Conservation (phyloP, 1,284 basidiomycete species). For the Sutorius eximius region DNA sequence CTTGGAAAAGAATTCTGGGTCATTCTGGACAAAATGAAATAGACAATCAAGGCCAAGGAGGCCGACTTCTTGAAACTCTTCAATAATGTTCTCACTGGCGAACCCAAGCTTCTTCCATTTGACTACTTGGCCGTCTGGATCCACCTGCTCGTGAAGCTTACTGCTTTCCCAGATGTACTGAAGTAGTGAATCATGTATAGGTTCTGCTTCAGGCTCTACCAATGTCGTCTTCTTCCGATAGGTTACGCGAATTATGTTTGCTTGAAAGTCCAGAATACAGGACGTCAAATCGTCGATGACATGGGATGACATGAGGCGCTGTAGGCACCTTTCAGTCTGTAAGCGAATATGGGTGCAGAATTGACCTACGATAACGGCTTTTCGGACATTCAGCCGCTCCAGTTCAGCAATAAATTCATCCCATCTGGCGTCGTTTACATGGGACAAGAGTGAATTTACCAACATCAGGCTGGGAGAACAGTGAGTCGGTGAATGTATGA, state of each 20-base stretch:
- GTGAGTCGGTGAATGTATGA: conserved; percentile 13
- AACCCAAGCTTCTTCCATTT: conserved; percentile 86
- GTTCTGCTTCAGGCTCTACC: conserved; percentile 68
- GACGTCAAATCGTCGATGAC: conserved; percentile 84
- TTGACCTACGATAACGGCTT: conserved; percentile 75
- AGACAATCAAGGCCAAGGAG: conserved; percentile 85
- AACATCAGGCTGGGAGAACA: conserved; percentile 68
- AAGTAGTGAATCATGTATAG: conserved; percentile 62
- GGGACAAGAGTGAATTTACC: conserved; percentile 83
- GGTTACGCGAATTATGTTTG: conserved; percentile 80
- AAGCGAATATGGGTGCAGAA: neutral
- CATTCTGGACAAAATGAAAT: conserved; percentile 72
- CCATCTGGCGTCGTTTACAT: conserved; percentile 76
- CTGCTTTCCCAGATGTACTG: conserved; percentile 73
- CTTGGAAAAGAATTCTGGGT: conserved; percentile 82
- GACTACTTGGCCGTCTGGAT: conserved; percentile 46
- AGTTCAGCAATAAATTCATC: conserved; percentile 77
- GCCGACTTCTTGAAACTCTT: conserved; percentile 84
- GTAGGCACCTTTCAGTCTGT: conserved; percentile 14
- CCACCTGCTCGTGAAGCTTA: conserved; percentile 53
- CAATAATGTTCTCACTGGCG: conserved; percentile 72
- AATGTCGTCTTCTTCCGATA: conserved; percentile 78
- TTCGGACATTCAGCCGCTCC: conserved; percentile 78
- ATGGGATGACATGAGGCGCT: conserved; percentile 87
- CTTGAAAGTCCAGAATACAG: conserved; percentile 90